A percentile compares a stretch with the other conserved stretches of the same genome.
phyloP scores from a whole-genome alignment of 192 early-diverging fungal species.

The Polychytrium aggregatum region DNA sequence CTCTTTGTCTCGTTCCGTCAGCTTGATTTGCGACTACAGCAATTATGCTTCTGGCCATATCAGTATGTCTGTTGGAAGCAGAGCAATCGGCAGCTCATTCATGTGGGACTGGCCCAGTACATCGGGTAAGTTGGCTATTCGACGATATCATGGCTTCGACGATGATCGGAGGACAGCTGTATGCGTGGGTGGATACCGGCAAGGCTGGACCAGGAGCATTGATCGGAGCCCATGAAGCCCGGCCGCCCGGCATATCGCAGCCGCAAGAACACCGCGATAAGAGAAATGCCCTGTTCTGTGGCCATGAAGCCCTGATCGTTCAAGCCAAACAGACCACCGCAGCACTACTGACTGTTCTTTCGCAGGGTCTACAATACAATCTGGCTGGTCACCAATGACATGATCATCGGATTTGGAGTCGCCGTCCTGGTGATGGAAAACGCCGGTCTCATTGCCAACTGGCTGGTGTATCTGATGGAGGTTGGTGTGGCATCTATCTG shows the following conservation, averaged over 20 bases:
- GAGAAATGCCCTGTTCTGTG: no score
- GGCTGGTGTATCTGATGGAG: neutral
- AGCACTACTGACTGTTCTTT: neutral
- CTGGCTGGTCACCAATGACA: constrained; percentile 90
- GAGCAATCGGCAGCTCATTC: constrained; percentile 43
- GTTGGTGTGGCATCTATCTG: neutral
- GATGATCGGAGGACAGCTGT: no score
- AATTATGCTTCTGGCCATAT: constrained; percentile 76
- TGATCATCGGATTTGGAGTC: constrained; percentile 72
- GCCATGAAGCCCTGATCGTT: no score
- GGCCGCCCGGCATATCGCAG: neutral
- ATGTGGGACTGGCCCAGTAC: constrained; percentile 56
- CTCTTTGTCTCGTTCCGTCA: constrained; percentile 52
- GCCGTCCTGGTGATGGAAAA: constrained; percentile 61
- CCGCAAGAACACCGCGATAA: neutral
- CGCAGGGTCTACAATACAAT: constrained; percentile 85
- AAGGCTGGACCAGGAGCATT: neutral
- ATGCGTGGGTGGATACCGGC: neutral
- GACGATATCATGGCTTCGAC: neutral
- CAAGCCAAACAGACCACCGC: no score
- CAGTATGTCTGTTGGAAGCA: constrained; percentile 61
- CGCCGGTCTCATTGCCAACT: constrained; percentile 11
- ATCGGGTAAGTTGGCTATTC: constrained; percentile 45
- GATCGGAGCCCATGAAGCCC: neutral
- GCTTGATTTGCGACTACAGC: constrained; percentile 76